These are phyloP conservation scores for Fusarium mexicanum DNA, from an alignment of 2,329 filamentous ascomycete genomes.

Conservation along the genomic window DNA sequence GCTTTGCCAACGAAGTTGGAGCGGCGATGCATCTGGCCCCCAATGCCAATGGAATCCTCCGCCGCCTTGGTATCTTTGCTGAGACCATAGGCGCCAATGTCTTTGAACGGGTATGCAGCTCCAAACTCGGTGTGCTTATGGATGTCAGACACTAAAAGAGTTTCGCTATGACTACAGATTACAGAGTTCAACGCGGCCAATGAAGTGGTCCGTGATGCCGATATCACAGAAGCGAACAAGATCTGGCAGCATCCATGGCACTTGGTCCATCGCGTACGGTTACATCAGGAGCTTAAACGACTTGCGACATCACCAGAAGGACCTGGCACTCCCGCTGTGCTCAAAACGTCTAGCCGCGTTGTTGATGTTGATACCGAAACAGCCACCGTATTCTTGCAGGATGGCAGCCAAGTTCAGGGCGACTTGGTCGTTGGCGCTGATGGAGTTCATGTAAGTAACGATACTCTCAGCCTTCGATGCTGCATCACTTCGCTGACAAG, in stretches of 20 bases:
- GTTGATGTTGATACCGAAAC: conserved; percentile 52
- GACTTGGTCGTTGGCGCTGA: conserved; percentile 66
- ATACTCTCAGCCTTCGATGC: fast-evolving
- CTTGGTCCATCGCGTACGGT: conserved; percentile 60
- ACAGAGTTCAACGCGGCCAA: conserved; percentile 51
- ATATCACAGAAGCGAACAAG: conserved; percentile 48
- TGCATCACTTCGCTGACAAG: neutral
- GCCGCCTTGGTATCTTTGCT: conserved; percentile 50
- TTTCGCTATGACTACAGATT: neutral
- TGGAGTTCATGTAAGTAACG: conserved; percentile 56
- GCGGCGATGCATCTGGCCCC: conserved; percentile 70
- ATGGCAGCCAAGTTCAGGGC: conserved; percentile 54
- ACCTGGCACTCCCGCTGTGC: neutral
- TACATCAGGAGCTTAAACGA: conserved; percentile 61
- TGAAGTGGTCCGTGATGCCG: conserved; percentile 47
- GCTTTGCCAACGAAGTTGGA: conserved; percentile 65
- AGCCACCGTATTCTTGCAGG: conserved; percentile 55
- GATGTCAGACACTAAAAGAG: fast-evolving
- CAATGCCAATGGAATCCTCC: conserved; percentile 68
- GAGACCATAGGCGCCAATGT: conserved; percentile 53
- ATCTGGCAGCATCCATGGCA: conserved; percentile 61
- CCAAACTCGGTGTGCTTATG: fast-evolving
- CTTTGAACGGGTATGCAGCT: neutral
- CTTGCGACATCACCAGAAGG: neutral
- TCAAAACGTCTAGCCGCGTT: conserved; percentile 55